Evolutionary conservation across 345 rosid species (phyloP).

Genomic region (Cochlearia excelsa): DNA sequence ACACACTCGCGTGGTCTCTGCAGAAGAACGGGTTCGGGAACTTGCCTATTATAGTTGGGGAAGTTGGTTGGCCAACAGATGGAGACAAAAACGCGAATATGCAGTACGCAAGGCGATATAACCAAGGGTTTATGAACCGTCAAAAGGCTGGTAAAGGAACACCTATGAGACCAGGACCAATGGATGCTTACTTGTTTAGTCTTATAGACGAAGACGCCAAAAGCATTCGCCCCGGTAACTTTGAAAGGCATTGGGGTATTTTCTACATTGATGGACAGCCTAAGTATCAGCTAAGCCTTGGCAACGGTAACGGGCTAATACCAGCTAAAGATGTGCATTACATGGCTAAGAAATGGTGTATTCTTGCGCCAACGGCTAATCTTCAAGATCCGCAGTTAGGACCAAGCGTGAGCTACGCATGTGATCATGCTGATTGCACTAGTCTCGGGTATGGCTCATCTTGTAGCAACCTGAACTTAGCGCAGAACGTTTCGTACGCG

Average conservation of each 20-base stretch:
- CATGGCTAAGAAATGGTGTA: slow-evolving; percentile 53
- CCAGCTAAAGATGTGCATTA: slow-evolving; percentile 47
- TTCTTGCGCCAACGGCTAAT: slow-evolving; percentile 46
- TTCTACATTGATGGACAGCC: slow-evolving; percentile 52
- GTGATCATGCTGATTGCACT: slow-evolving; percentile 63
- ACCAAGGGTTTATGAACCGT: slow-evolving; percentile 57
- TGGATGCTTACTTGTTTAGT: slow-evolving; percentile 59
- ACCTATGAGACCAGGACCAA: slow-evolving; percentile 50
- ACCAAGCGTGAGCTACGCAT: slow-evolving; percentile 66
- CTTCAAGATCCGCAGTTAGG: slow-evolving; percentile 49
- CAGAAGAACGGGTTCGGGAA: slow-evolving; percentile 62
- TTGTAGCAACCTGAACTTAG: slow-evolving; percentile 45
- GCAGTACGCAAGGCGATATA: slow-evolving; percentile 49
- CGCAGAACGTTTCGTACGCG: slow-evolving; percentile 59
- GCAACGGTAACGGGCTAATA: slow-evolving; percentile 36
- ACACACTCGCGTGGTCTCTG: slow-evolving; percentile 58
- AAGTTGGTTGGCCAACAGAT: no score
- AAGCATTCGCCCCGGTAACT: slow-evolving; percentile 57
- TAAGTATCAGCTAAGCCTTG: slow-evolving; percentile 49
- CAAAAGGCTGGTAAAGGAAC: slow-evolving; percentile 51
- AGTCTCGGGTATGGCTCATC: slow-evolving; percentile 59
- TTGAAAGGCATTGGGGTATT: slow-evolving; percentile 70
- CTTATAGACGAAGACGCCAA: slow-evolving; percentile 70
- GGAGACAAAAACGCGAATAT: slow-evolving; percentile 13
- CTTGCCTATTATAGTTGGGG: slow-evolving; percentile 17